Percentiles rank a stretch among this genome's conserved stretches.
Evolutionary conservation across 345 rosid species (phyloP).

Genomic region (Gossypium longicalyx): DNA sequence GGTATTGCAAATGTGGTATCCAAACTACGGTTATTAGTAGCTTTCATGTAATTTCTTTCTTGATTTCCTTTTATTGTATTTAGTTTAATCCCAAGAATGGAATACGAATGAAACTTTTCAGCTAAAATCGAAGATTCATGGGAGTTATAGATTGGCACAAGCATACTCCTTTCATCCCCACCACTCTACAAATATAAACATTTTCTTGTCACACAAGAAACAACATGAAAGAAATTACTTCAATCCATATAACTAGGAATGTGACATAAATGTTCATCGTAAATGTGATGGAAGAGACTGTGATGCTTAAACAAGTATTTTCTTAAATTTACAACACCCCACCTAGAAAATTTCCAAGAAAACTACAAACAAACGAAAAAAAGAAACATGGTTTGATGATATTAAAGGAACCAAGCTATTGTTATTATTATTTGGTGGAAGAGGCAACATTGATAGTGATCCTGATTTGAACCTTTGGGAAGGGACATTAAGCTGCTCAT

Average conservation of each 20-base stretch:
- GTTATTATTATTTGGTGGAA: conserved; percentile 22
- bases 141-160: conserved; percentile 30
- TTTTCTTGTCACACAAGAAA: conserved; percentile 6
- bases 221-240: no score
- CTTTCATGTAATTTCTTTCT: conserved; percentile 17
- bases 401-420: conserved; percentile 32
- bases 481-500: conserved; percentile 59
- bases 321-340: no score
- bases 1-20: conserved; percentile 25
- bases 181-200: conserved; percentile 31
- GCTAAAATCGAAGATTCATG: conserved; percentile 10
- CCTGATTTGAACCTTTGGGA: conserved; percentile 35
- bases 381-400: conserved; percentile 28
- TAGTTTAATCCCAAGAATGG: background rate
- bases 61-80: conserved; percentile 12
- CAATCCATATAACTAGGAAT: background rate
- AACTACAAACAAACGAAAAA: background rate
- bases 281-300: background rate
- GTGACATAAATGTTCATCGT: no score
- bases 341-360: no score
- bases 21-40: conserved; percentile 22
- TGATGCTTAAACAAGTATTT: background rate
- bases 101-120: no score
- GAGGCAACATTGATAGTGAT: background rate
- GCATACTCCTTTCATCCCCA: conserved; percentile 36